Evolutionary conservation across 768 basidiomycete genomes (phyloP).

Genomic region (Imleria badia): DNA sequence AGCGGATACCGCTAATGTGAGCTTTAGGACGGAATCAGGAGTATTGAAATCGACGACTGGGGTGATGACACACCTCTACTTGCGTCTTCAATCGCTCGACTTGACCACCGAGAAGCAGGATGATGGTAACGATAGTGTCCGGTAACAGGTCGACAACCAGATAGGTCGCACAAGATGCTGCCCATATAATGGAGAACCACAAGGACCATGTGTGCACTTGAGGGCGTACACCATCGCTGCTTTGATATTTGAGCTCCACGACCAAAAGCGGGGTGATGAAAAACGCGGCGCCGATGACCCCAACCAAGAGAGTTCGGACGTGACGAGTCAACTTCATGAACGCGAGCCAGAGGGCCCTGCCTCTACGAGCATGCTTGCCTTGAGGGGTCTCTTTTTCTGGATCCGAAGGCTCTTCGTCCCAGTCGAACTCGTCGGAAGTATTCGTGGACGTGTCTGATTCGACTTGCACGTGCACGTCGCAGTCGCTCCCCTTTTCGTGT

Average conservation of each 20-base stretch:
- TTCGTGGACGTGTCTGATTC: constrained; percentile 49
- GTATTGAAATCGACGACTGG: background rate
- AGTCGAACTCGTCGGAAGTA: constrained; percentile 70
- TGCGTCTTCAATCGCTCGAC: constrained; percentile 68
- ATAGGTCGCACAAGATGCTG: constrained; percentile 57
- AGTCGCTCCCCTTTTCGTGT: constrained; percentile 11
- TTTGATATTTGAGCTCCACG: constrained; percentile 59
- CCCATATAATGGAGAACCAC: constrained; percentile 71
- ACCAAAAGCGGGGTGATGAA: constrained; percentile 71
- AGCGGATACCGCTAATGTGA: constrained; percentile 63
- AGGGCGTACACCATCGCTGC: constrained; percentile 39
- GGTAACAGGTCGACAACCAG: constrained; percentile 66
- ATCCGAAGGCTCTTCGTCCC: constrained; percentile 53
- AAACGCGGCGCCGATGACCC: constrained; percentile 57
- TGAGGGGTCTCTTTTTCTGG: constrained; percentile 31
- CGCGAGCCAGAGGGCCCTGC: constrained; percentile 57
- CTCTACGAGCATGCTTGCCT: constrained; percentile 53
- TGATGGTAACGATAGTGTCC: constrained; percentile 50
- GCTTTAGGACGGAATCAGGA: constrained; percentile 35
- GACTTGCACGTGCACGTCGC: constrained; percentile 8
- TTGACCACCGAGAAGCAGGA: constrained; percentile 56
- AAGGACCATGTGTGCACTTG: constrained; percentile 66
- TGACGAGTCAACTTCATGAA: constrained; percentile 67
- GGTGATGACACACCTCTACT: constrained; percentile 50
- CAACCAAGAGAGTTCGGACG: constrained; percentile 58